Conservation (phyloP, 2,329 filamentous ascomycete genomes). For the Hypoxylon sp. region DNA sequence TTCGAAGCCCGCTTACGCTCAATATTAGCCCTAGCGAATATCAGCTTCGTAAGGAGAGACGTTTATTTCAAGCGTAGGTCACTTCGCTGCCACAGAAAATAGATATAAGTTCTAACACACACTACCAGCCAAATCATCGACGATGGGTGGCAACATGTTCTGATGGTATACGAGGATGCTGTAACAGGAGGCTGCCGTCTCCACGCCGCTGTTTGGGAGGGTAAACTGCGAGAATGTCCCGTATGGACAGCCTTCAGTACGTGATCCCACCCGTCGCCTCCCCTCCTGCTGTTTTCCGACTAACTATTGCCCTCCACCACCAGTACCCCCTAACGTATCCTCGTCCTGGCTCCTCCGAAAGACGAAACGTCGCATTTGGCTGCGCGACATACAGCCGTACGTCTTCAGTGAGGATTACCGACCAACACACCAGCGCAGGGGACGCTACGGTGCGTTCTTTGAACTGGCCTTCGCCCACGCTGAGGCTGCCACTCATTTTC, state of each 20-base stretch:
- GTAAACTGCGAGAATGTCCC: constrained; percentile 62
- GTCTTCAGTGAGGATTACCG: constrained; percentile 67
- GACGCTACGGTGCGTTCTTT: constrained; percentile 57
- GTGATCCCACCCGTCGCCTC: constrained; percentile 29
- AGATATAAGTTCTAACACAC: constrained; percentile 6
- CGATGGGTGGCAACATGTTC: constrained; percentile 61
- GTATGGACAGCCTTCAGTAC: constrained; percentile 72
- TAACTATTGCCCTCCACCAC: constrained; percentile 2
- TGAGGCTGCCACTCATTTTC: constrained; percentile 51
- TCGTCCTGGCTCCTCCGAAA: constrained; percentile 62
- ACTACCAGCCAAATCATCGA: constrained; percentile 63
- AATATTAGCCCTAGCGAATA: constrained; percentile 57
- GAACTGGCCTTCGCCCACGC: constrained; percentile 57
- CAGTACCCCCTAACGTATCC: constrained; percentile 60
- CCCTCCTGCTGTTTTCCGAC: not conserved
- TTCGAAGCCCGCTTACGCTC: constrained; percentile 56
- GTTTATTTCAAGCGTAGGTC: constrained; percentile 65
- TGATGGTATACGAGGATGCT: constrained; percentile 63
- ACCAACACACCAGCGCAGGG: constrained; percentile 60
- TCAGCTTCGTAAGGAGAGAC: constrained; percentile 57
- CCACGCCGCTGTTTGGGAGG: constrained; percentile 65
- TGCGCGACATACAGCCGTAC: constrained; percentile 65
- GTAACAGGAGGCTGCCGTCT: constrained; percentile 60
- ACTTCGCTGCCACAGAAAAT: not conserved
- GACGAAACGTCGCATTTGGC: constrained; percentile 56